Conservation (phyloP, 2,329 filamentous ascomycete species). For the Zymoseptoria crescenta region DNA sequence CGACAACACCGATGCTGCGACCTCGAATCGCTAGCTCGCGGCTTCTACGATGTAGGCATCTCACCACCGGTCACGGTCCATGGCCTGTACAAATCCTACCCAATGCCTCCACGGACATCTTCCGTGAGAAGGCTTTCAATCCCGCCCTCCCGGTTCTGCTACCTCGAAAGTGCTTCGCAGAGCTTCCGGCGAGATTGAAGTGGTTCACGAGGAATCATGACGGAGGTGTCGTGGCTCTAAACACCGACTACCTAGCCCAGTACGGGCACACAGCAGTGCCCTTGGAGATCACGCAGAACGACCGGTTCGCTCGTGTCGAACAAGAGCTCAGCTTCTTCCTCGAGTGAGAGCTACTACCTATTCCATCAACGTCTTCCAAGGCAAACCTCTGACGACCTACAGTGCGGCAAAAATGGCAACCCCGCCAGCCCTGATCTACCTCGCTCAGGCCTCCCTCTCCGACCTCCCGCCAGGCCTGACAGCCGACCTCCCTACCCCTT, state of each 20-base stretch:
- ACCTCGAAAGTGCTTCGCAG: constrained; percentile 34
- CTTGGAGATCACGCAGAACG: constrained; percentile 48
- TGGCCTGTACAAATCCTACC: constrained; percentile 19
- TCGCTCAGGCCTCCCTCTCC: constrained; percentile 70
- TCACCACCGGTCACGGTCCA: not conserved
- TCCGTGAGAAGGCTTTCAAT: constrained; percentile 47
- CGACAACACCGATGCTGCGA: constrained; percentile 10
- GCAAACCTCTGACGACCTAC: not conserved
- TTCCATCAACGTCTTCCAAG: constrained; percentile 15
- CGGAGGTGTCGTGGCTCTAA: constrained; percentile 10
- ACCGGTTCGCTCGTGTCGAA: constrained; percentile 49
- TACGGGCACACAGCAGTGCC: constrained; percentile 47
- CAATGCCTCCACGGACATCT: constrained; percentile 32
- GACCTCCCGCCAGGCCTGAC: constrained; percentile 58
- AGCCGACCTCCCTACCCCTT: constrained; percentile 60
- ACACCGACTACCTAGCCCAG: constrained; percentile 38
- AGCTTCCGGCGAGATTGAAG: constrained; percentile 47
- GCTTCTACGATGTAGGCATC: constrained; percentile 10
- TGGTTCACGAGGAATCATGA: constrained; percentile 46
- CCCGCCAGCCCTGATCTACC: constrained; percentile 54
- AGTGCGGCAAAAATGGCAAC: not conserved
- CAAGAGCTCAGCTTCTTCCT: constrained; percentile 60
- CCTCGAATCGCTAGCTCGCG: constrained; percentile 3
- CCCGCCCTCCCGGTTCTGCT: constrained; percentile 48
- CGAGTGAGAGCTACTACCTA: constrained; percentile 29